Evolutionary conservation across 2,329 filamentous ascomycete species (phyloP).

Genomic region (Colletotrichum tropicicola): DNA sequence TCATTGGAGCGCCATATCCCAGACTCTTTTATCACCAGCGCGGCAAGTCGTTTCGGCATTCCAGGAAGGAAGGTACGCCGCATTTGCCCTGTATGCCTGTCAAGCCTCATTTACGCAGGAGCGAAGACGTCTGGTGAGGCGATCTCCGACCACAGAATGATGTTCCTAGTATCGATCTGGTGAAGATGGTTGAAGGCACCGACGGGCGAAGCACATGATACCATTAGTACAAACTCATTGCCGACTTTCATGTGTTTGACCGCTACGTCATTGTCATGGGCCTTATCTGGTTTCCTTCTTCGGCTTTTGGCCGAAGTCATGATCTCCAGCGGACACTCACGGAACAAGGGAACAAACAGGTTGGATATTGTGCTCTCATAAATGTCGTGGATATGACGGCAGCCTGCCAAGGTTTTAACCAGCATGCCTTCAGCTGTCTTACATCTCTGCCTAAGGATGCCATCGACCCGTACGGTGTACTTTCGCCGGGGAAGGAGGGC

Average conservation of each 20-base stretch:
- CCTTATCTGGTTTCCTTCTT: slow-evolving; percentile 5
- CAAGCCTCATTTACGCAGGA: too few species aligned
- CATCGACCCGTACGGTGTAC: slow-evolving; percentile 46
- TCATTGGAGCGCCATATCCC: background rate
- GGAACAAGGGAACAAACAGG: background rate
- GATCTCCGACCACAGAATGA: slow-evolving; percentile 23
- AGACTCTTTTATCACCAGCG: background rate
- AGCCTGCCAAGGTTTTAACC: slow-evolving; percentile 48
- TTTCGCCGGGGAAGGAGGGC: slow-evolving; percentile 49
- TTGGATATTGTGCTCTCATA: slow-evolving; percentile 1
- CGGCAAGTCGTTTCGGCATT: background rate
- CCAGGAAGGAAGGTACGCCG: background rate
- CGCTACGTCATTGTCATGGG: slow-evolving; percentile 20
- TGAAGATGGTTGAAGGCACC: background rate
- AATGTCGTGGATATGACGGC: slow-evolving; percentile 43
- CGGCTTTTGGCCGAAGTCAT: background rate
- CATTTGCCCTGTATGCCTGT: background rate
- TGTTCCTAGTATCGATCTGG: background rate
- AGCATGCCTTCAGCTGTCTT: slow-evolving; percentile 47
- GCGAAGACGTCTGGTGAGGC: slow-evolving; percentile 12
- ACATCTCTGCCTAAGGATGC: slow-evolving; percentile 49
- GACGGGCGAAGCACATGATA: background rate
- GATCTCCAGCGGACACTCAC: slow-evolving; percentile 32
- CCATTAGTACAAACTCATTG: background rate
- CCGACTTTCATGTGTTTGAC: slow-evolving; percentile 31